Evolutionary conservation across 78 protist species (phyloP).

Genomic region (Anaeramoeba ignava): DNA sequence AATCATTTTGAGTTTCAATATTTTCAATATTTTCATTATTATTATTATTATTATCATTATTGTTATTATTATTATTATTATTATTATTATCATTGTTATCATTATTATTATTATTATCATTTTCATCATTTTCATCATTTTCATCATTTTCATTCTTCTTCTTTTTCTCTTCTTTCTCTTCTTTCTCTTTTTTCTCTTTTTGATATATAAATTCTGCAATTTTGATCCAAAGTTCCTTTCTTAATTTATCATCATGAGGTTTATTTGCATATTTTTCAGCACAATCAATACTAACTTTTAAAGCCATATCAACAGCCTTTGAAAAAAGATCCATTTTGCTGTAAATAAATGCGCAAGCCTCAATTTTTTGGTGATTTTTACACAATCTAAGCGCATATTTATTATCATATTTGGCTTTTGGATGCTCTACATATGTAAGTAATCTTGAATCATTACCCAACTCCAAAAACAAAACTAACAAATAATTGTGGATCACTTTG

Average conservation of each 20-base stretch:
- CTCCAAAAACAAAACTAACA: not conserved
- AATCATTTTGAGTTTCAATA: too few species aligned
- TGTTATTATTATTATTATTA: too few species aligned
- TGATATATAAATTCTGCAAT: not conserved
- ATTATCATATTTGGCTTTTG: not conserved
- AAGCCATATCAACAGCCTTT: not conserved
- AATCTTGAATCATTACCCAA: not conserved
- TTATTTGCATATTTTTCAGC: not conserved
- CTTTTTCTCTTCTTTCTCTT: too few species aligned
- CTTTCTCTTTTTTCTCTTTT: not conserved
- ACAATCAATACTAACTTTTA: not conserved
- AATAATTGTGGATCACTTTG: not conserved
- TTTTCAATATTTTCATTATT: too few species aligned
- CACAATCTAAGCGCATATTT: constrained; percentile 1
- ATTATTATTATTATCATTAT: too few species aligned
- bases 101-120: too few species aligned
- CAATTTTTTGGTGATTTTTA: not conserved
- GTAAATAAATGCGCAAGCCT: not conserved
- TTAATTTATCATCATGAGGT: not conserved
- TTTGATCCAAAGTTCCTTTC: not conserved
- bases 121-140: too few species aligned
- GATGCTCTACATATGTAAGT: not conserved
- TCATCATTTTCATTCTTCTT: too few species aligned
- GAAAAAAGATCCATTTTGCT: not conserved
- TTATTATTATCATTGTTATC: too few species aligned